A percentile compares a stretch with the other conserved stretches of the same genome.
Evolutionary conservation across 176 grass and related monocot species (phyloP).

Genomic region (Pharus latifolius): DNA sequence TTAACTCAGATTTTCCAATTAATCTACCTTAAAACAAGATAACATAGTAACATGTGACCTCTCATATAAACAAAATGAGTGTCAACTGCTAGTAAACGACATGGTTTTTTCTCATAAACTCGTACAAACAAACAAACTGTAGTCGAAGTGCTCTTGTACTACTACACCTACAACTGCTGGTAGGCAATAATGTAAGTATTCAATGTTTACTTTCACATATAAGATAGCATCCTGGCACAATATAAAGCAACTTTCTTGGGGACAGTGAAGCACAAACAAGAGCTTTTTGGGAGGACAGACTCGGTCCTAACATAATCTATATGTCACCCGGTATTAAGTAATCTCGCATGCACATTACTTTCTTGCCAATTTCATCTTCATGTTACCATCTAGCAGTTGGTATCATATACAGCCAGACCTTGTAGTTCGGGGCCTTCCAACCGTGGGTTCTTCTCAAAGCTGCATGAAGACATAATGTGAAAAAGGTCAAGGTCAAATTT

Average conservation of each 20-base stretch:
- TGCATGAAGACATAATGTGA: slow-evolving; percentile 12
- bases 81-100: too few relatives aligned
- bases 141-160: too few relatives aligned
- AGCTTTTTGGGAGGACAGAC: slow-evolving; percentile 27
- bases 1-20: too few relatives aligned
- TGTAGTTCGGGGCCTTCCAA: slow-evolving; percentile 92
- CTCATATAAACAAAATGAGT: too few relatives aligned
- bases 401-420: slow-evolving; percentile 85
- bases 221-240: slow-evolving; percentile 32
- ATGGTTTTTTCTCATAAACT: too few relatives aligned
- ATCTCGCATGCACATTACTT: slow-evolving; percentile 27
- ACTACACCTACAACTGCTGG: too few relatives aligned
- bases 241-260: slow-evolving; percentile 22
- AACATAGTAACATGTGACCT: too few relatives aligned
- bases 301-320: slow-evolving; percentile 32
- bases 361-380: slow-evolving; percentile 13
- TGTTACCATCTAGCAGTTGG: slow-evolving; percentile 71
- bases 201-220: slow-evolving; percentile 20
- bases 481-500: not conserved
- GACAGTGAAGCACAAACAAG: slow-evolving; percentile 14
- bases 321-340: slow-evolving; percentile 26
- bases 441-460: slow-evolving; percentile 90
- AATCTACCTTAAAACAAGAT: too few relatives aligned
- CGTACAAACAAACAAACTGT: too few relatives aligned
- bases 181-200: slow-evolving; percentile 5